Evolutionary conservation across 1,284 basidiomycete species (phyloP).

Genomic region (Neolentinus lepideus): DNA sequence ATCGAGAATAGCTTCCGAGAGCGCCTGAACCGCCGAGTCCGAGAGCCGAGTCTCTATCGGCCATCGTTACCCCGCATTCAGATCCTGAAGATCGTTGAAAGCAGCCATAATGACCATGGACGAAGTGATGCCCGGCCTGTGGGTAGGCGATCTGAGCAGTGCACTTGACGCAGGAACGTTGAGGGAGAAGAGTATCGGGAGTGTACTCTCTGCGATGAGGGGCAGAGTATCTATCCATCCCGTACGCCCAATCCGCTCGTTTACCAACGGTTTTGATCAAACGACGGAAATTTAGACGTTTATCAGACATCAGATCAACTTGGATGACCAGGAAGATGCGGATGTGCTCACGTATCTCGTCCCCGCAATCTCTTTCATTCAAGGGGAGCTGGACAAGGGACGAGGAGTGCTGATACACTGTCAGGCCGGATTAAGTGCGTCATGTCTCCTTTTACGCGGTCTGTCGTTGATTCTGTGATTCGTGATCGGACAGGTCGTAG

Average conservation of each 20-base stretch:
- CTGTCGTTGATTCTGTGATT: not conserved
- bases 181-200: constrained; percentile 56
- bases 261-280: not conserved
- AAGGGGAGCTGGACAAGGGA: constrained; percentile 65
- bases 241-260: constrained; percentile 51
- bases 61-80: no score
- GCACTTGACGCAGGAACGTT: constrained; percentile 47
- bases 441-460: not conserved
- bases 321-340: constrained; percentile 63
- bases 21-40: no score
- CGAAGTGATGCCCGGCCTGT: constrained; percentile 54
- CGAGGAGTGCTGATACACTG: constrained; percentile 82
- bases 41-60: no score
- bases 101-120: constrained; percentile 30
- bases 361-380: constrained; percentile 74
- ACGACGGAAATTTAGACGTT: constrained; percentile 43
- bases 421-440: constrained; percentile 80
- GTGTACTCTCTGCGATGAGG: constrained; percentile 66
- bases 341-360: constrained; percentile 76
- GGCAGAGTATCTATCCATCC: constrained; percentile 59
- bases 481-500: constrained; percentile 52
- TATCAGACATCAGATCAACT: constrained; percentile 58
- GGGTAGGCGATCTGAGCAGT: constrained; percentile 58
- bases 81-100: not conserved
- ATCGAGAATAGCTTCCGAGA: no score